Percentiles rank a stretch among this genome's conserved stretches.
phyloP scores from a whole-genome alignment of 1,139 yeast genomes.

The Pichia sp. region DNA sequence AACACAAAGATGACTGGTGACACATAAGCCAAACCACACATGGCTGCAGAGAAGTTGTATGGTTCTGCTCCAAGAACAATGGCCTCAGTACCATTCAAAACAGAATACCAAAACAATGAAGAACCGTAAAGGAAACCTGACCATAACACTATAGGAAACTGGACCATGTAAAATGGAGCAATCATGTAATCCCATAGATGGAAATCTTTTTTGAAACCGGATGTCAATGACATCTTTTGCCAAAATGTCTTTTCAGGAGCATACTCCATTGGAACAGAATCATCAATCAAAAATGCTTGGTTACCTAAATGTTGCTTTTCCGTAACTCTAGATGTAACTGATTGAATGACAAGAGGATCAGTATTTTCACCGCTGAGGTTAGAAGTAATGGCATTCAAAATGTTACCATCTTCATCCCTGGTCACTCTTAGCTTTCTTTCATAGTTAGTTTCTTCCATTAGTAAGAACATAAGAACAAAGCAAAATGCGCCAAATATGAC shows the following conservation, averaged over 20 bases:
- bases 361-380: slow-evolving; percentile 10
- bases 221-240: slow-evolving; percentile 35
- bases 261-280: slow-evolving; percentile 18
- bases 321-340: slow-evolving; percentile 5
- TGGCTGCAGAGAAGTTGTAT: slow-evolving; percentile 38
- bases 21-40: slow-evolving; percentile 40
- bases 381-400: slow-evolving; percentile 25
- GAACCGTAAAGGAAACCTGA: slow-evolving; percentile 61
- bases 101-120: slow-evolving; percentile 53
- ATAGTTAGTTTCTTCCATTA: slow-evolving; percentile 46
- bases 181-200: slow-evolving; percentile 32
- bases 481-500: slow-evolving; percentile 46
- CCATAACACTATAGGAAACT: slow-evolving; percentile 57
- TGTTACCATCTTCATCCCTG: slow-evolving; percentile 21
- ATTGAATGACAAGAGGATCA: slow-evolving; percentile 1
- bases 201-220: slow-evolving; percentile 33
- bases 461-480: slow-evolving; percentile 38
- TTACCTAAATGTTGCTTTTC: slow-evolving; percentile 20
- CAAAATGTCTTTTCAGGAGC: slow-evolving; percentile 33
- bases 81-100: slow-evolving; percentile 42
- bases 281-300: slow-evolving; percentile 25
- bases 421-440: slow-evolving; percentile 30
- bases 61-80: slow-evolving; percentile 39
- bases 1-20: slow-evolving; percentile 39
- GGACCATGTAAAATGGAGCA: slow-evolving; percentile 40